Evolutionary conservation across 1,139 yeast species (phyloP), one percentile per base, ranked within the genome.

Genomic region (Diutina siamensis): DNA sequence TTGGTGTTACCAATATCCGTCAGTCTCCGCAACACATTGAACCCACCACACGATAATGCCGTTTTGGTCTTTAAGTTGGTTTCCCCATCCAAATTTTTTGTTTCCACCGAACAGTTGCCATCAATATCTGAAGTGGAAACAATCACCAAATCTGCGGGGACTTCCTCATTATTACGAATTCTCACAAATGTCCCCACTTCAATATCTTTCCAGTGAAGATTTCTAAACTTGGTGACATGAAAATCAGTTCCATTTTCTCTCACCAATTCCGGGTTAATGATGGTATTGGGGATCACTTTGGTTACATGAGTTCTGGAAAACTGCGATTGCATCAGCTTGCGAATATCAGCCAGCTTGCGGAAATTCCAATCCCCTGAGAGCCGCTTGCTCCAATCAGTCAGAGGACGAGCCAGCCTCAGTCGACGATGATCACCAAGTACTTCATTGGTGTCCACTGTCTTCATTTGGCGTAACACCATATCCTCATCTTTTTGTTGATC

Each of bases 1-100:
- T 76, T 78, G 36, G 88, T 71, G 54, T 79, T 74, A 45, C 83
- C 82, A 50, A 89, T 72, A 58, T 89, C 97, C 28, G 71, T 66
- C 0, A 94, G 71, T 54, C 77, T 88, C 53, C 72, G 74, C 48
- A 86, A 67, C 45, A 68, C 63, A 21, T 63, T 57, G 12, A 67
- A 61, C 35, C 78, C 74, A 22, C 94, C 88, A 55, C 86, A 78
- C 49, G 78, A 76, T 47, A 92, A 65, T 13, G 94, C 80, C 52
- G 78, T 81, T 50, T 87, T 83, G 45, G 79, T 78, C 62, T 92
- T 92, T 60, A 92, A 72, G 59, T 92, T 92, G 4, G 97, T 87
- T 64, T 92, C 98, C 60, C 98, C 98, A 63, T 92, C 97, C 55
- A 92, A 72, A 60, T 92, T 92, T 57, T 88, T 89, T 1, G 98